A percentile compares a stretch with the other conserved stretches of the same genome.
phyloP scores from a whole-genome alignment of 495 filamentous ascomycete genomes.

The Aspergillus sclerotiicarbonarius region DNA sequence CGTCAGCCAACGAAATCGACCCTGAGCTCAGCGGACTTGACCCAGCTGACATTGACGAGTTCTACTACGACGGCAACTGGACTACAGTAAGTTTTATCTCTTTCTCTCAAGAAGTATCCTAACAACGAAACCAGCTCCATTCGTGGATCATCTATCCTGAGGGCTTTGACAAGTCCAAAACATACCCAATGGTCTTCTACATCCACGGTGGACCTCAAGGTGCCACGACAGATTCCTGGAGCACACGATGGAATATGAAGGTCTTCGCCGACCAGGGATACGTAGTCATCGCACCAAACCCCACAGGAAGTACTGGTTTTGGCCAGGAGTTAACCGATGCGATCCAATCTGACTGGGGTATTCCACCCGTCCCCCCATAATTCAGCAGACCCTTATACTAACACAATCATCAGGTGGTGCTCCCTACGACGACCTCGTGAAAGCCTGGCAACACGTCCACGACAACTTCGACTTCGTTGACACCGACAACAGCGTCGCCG shows the following conservation, averaged over 20 bases:
- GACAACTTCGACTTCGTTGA: slow-evolving; percentile 50
- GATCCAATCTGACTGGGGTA: slow-evolving; percentile 51
- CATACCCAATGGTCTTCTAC: slow-evolving; percentile 49
- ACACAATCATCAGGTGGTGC: slow-evolving; percentile 28
- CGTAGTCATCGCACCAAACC: slow-evolving; percentile 54
- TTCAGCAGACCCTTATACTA: slow-evolving; percentile 4
- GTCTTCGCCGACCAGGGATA: slow-evolving; percentile 58
- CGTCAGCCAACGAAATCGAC: slow-evolving; percentile 38
- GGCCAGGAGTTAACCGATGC: slow-evolving; percentile 47
- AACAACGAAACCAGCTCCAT: slow-evolving; percentile 35
- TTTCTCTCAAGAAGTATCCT: neutral
- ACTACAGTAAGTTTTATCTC: slow-evolving; percentile 26
- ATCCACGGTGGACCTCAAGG: slow-evolving; percentile 56
- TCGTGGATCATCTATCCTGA: slow-evolving; percentile 48
- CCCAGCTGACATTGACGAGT: slow-evolving; percentile 36
- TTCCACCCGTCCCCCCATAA: neutral
- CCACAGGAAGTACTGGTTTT: slow-evolving; percentile 51
- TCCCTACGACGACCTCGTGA: slow-evolving; percentile 56
- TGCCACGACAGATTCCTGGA: slow-evolving; percentile 49
- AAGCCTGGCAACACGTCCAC: slow-evolving; percentile 48
- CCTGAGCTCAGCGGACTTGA: slow-evolving; percentile 29
- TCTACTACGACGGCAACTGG: slow-evolving; percentile 35
- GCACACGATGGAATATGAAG: slow-evolving; percentile 50
- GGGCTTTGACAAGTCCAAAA: slow-evolving; percentile 44
- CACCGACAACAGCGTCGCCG: slow-evolving; percentile 46